Percentiles rank a stretch among this genome's conserved stretches.
phyloP scores from a whole-genome alignment of 1,284 basidiomycete genomes.

The Cerioporus squamosus region DNA sequence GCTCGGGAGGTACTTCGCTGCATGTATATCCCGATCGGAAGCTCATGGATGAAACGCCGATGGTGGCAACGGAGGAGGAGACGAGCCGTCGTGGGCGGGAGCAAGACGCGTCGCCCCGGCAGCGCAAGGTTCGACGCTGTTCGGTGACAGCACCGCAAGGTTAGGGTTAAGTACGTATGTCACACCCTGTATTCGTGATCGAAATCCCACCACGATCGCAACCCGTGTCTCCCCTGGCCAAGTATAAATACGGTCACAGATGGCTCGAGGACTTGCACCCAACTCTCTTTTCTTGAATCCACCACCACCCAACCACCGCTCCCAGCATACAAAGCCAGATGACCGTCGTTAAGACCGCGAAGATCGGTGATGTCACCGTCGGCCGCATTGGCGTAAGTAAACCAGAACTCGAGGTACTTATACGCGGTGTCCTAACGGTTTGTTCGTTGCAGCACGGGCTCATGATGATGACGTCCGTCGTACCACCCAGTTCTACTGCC shows the following conservation, averaged over 20 bases:
- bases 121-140: neutral
- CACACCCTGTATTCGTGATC: too few species aligned
- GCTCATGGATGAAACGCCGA: neutral
- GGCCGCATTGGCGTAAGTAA: constrained; percentile 5
- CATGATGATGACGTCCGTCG: constrained; percentile 53
- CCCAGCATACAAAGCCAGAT: neutral
- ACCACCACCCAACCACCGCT: neutral
- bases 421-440: neutral
- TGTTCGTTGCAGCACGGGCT: constrained; percentile 41
- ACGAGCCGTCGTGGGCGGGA: too few species aligned
- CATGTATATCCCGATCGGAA: neutral
- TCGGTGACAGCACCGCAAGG: too few species aligned
- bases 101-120: neutral
- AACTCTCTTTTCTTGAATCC: neutral
- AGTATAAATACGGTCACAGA: too few species aligned
- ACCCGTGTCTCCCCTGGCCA: too few species aligned
- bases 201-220: too few species aligned
- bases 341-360: constrained; percentile 1
- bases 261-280: too few species aligned
- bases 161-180: too few species aligned
- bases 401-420: neutral
- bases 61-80: neutral
- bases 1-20: too few species aligned
- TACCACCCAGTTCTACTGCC: neutral
- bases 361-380: constrained; percentile 5